Conservation (phyloP, 2,329 filamentous ascomycete species). For the Penicillium sp. region DNA sequence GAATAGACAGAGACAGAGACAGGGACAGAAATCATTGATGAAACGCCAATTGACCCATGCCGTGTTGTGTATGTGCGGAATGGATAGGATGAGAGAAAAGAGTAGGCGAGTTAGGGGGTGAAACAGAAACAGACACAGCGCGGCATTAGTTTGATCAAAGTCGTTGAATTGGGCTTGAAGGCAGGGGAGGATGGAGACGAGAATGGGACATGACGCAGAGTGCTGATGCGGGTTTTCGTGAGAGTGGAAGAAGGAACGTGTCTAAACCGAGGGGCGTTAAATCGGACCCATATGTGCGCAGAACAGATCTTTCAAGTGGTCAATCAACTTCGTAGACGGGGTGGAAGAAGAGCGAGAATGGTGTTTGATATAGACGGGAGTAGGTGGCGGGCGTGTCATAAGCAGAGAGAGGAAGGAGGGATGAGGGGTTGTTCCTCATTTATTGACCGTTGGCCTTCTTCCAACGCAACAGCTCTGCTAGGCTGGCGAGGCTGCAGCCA, state of each 20-base stretch:
- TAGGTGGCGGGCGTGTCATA: background rate
- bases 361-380: background rate
- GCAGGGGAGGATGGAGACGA: background rate
- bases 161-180: background rate
- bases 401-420: background rate
- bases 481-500: constrained; percentile 78
- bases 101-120: background rate
- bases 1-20: background rate
- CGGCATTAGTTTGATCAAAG: background rate
- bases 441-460: constrained; percentile 48
- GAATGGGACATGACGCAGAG: background rate
- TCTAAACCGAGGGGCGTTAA: constrained; percentile 30
- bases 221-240: constrained; percentile 28
- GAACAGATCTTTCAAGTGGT: constrained; percentile 20
- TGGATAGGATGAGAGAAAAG: constrained; percentile 5
- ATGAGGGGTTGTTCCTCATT: constrained; percentile 2
- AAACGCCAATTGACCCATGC: constrained; percentile 36
- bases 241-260: constrained; percentile 21
- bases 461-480: constrained; percentile 82
- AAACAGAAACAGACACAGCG: background rate
- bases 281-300: constrained; percentile 35
- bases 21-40: background rate
- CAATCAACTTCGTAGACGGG: constrained; percentile 2
- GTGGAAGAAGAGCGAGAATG: background rate
- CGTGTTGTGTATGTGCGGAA: constrained; percentile 21